Conservation (phyloP, 2,329 filamentous ascomycete species). For the Pseudocercospora fijiensis region DNA sequence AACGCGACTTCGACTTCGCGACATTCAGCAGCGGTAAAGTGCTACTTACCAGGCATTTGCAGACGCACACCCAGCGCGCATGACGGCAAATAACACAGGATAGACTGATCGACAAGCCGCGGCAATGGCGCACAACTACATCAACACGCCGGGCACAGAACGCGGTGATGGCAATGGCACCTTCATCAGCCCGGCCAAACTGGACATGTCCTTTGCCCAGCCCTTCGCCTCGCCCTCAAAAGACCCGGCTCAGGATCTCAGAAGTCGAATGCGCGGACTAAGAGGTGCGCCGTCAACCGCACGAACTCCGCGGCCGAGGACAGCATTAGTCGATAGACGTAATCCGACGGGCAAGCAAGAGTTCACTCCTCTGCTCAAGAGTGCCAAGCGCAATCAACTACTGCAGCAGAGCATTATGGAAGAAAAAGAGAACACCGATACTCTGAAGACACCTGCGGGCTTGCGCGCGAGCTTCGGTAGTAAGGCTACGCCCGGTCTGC, state of each 20-base stretch:
- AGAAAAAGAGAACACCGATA: constrained; percentile 45
- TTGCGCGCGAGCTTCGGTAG: constrained; percentile 60
- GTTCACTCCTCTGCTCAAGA: constrained; percentile 91
- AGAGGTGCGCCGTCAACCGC: constrained; percentile 40
- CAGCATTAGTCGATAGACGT: constrained; percentile 67
- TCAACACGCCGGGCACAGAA: constrained; percentile 86
- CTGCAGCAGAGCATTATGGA: constrained; percentile 39
- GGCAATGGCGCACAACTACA: constrained; percentile 50
- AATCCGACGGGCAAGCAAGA: constrained; percentile 64
- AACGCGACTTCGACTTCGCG: constrained; percentile 10
- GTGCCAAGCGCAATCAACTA: constrained; percentile 67
- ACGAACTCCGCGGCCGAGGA: constrained; percentile 69
- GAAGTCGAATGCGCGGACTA: constrained; percentile 71
- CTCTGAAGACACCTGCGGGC: constrained; percentile 64
- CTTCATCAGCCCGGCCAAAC: constrained; percentile 58
- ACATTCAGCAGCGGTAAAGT: background rate
- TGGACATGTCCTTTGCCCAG: constrained; percentile 83
- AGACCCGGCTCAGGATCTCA: constrained; percentile 64
- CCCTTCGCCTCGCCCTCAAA: constrained; percentile 81
- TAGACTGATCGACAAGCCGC: constrained; percentile 2
- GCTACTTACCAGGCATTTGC: background rate
- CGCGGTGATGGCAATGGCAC: constrained; percentile 84
- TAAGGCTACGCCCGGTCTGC: constrained; percentile 68
- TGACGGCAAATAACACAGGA: constrained; percentile 15
- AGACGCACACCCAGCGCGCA: constrained; percentile 14